Conservation (phyloP, 179 eudicot species). For the Spinacia oleracea region DNA sequence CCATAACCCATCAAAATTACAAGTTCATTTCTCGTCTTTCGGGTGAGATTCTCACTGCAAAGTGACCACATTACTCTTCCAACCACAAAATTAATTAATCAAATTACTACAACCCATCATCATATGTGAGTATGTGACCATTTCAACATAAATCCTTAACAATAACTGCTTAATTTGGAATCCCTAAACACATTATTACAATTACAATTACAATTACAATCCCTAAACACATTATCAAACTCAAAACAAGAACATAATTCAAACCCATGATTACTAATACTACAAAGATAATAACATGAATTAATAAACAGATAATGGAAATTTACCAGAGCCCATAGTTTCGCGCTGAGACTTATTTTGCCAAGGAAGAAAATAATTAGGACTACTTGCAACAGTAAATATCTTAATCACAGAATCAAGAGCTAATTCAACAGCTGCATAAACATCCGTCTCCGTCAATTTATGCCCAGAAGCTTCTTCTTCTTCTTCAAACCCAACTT, state of each 20-base stretch:
- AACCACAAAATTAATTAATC: too few species aligned
- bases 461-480: not conserved
- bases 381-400: slow-evolving; percentile 83
- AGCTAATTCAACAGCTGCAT: slow-evolving; percentile 11
- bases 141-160: not conserved
- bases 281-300: not conserved
- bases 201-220: not conserved
- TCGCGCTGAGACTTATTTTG: slow-evolving; percentile 95
- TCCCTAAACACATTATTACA: not conserved
- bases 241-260: not conserved
- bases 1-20: too few species aligned
- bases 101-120: not conserved
- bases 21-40: too few species aligned
- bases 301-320: not conserved
- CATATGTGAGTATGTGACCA: too few species aligned
- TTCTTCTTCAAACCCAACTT: slow-evolving; percentile 5
- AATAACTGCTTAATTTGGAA: not conserved
- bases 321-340: slow-evolving; percentile 32
- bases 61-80: too few species aligned
- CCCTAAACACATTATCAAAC: not conserved
- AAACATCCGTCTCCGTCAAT: slow-evolving; percentile 1
- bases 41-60: too few species aligned
- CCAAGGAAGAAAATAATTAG: slow-evolving; percentile 87
- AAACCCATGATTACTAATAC: not conserved
- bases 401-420: slow-evolving; percentile 61